Evolutionary conservation across 1,284 basidiomycete genomes (phyloP), one percentile per base, ranked within the genome.

Genomic region (Malassezia cuniculi): DNA sequence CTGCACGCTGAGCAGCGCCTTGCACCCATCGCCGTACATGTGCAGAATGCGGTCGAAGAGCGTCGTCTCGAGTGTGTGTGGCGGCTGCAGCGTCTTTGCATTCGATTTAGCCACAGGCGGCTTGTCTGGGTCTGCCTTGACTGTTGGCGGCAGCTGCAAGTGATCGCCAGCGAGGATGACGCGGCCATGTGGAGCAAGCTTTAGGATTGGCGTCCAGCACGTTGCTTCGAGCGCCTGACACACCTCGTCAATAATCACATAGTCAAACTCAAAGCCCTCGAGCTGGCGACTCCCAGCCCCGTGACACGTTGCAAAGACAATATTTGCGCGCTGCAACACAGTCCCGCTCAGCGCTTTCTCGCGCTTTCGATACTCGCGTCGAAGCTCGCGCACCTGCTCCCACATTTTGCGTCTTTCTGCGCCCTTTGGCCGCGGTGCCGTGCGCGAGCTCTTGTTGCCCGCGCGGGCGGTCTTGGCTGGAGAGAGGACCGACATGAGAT

Each of bases 181-280:
- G 16, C 47, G 45, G 0, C 36, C 57, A 1, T 47, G 41, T 21
- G 48, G 42, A 12, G 42, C 47, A 4, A 48, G 45, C 24, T 54
- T 53, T 12, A 90, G 75, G 35, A 94, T 82, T 0, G 90, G 87
- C 21, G 94, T 79, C 87, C 90, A 94, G 68, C 89, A 94, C 3
- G 86, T 83, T 6, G 86, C 82, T 69, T 95, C 89, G n/a, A 93
- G 67, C 3, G 86, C 89, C 68, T 95, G 90, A 0, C 89, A 94
- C 11, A 68, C 69, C 70, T 95, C 90, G 54, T 95, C 90, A 27
- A 97, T 85, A 28, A 95, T 81, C 6, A 87, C 78, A 0, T 86
- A 79, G 63, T 95, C 90, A 56, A 94, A 97, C 3, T 39, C 22
- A 5, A 42, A 20, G 3, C 36, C 18, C 5, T 53, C 44, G 33